These are phyloP conservation scores for Hibiscus trionum DNA, from an alignment of 345 rosid species.

Conservation along the genomic window DNA sequence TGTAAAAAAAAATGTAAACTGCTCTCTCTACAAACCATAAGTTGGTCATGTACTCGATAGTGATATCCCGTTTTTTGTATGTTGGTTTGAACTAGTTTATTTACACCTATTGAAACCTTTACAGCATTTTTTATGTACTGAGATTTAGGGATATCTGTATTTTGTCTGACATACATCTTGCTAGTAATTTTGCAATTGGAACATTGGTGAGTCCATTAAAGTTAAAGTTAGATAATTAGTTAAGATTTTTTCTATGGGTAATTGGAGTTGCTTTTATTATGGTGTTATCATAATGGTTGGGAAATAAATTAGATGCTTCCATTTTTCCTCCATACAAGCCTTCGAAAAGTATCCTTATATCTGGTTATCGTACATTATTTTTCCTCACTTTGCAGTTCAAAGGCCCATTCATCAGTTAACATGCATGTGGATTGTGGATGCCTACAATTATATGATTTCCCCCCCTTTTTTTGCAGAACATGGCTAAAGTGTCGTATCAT, in stretches of 20 bases:
- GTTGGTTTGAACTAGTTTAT: background rate
- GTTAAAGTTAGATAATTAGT: background rate
- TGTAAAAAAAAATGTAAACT: background rate
- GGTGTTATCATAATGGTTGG: background rate
- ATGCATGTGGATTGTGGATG: background rate
- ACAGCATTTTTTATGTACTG: background rate
- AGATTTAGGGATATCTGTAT: background rate
- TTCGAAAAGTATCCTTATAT: background rate
- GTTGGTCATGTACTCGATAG: background rate
- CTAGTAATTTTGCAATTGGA: background rate
- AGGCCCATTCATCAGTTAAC: constrained; percentile 6
- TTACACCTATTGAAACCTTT: constrained; percentile 1
- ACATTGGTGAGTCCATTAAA: background rate
- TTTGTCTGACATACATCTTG: background rate
- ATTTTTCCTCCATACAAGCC: background rate
- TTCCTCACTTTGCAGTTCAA: background rate
- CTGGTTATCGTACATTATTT: background rate
- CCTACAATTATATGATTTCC: background rate
- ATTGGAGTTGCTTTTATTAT: background rate
- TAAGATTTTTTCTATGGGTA: background rate
- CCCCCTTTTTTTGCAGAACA: constrained; percentile 54
- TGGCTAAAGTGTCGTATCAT: constrained; percentile 73
- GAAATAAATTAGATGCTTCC: background rate
- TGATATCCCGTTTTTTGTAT: background rate
- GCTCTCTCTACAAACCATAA: background rate